Conservation (phyloP, 371 early-diverging fungal genomes). For the Mortierella sp. region DNA sequence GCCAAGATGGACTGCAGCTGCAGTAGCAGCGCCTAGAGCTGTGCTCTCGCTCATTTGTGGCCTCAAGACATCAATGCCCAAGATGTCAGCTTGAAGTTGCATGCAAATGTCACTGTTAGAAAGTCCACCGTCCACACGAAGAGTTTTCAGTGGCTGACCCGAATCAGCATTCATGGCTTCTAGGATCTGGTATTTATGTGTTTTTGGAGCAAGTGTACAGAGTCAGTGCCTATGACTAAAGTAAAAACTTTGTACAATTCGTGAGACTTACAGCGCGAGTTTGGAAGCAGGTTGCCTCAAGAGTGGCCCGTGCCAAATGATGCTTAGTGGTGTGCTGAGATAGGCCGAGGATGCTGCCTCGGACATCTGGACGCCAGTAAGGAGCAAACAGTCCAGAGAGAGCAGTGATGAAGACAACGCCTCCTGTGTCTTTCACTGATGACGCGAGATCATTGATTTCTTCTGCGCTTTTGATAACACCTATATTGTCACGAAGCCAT, state of each 20-base stretch:
- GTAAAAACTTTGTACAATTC: background rate
- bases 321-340: constrained; percentile 89
- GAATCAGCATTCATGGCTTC: constrained; percentile 90
- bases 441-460: constrained; percentile 79
- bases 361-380: constrained; percentile 95
- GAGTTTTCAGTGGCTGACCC: constrained; percentile 69
- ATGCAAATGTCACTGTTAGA: constrained; percentile 90
- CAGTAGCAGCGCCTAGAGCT: constrained; percentile 94
- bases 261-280: constrained; percentile 72
- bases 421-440: constrained; percentile 81
- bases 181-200: constrained; percentile 66
- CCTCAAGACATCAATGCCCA: constrained; percentile 87
- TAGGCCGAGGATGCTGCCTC: constrained; percentile 90
- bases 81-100: constrained; percentile 93
- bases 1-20: constrained; percentile 82
- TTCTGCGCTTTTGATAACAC: constrained; percentile 76
- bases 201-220: background rate
- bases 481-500: constrained; percentile 92
- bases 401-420: constrained; percentile 96
- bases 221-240: background rate
- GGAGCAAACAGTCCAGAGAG: constrained; percentile 96
- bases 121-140: constrained; percentile 95
- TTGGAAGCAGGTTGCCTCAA: constrained; percentile 94
- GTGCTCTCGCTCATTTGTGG: constrained; percentile 94
- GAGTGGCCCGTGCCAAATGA: constrained; percentile 89